Evolutionary conservation across 495 filamentous ascomycete species (phyloP), one percentile per base, ranked within the genome.

Genomic region (Aspergillus incahuasiensis): DNA sequence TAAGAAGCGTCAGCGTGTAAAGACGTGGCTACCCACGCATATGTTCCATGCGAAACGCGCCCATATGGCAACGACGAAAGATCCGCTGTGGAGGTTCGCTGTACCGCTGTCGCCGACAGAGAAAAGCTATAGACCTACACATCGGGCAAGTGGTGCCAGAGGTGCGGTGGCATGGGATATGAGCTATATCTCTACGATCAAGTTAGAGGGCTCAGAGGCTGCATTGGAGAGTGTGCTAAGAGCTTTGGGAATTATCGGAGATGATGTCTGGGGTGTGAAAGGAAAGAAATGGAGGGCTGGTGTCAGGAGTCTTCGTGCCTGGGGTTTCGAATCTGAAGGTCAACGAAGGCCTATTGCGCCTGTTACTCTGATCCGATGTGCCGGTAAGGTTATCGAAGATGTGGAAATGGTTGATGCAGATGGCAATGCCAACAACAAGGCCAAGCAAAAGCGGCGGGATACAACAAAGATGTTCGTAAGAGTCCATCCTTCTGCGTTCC

Each of bases 1-100:
- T 61, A 82, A 85, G 56, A 96, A 91, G 73, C 84, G 94, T 1
- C 94, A 98, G 68, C 68, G 83, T 30, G 79, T 87, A 67, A 98
- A 98, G 76, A 87, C 85, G 0, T 97, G 94, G 94, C 78, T 98
- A 3, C 95, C 94, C 2, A 96, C 94, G 16, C 94, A 98, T 64
- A 68, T 96, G 50, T 98, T 85, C 76, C 94, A 96, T 74, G 87
- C 92, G 15, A 97, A 98, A 64, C 77, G 94, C 42, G 92, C 94
- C 6, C 85, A 79, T 52, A 95, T 98, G 87, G 88, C 89, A 1
- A 80, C 82, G 12, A 85, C 88, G 1, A 84, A 78, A 55, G 79
- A 88, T 46, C 86, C 91, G 2, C 72, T 95, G 21, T 98, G 94
- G 94, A 80, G 91, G 39, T 97, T 97, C 70, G 82, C 90, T 0